phyloP scores from a whole-genome alignment of 495 filamentous ascomycete genomes.

The Tuber brumale region DNA sequence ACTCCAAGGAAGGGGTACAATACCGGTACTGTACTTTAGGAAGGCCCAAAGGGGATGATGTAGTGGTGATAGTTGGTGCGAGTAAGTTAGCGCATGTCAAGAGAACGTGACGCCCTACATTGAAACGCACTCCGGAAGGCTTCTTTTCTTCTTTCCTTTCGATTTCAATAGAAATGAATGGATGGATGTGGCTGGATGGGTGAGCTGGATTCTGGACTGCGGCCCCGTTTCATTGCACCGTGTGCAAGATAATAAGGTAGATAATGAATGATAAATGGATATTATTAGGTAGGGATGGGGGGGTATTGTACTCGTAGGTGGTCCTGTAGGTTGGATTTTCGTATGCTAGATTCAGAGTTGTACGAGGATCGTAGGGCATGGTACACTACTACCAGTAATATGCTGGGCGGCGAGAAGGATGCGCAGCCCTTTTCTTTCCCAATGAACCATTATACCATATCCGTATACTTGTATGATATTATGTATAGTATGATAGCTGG shows the following conservation, averaged over 20 bases:
- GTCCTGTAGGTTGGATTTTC: background rate
- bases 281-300: background rate
- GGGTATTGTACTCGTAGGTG: background rate
- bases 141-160: background rate
- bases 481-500: background rate
- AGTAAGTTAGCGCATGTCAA: background rate
- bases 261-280: background rate
- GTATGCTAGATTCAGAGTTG: background rate
- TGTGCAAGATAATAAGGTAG: background rate
- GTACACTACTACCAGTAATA: background rate
- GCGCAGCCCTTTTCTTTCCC: background rate
- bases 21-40: background rate
- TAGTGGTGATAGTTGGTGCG: background rate
- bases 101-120: background rate
- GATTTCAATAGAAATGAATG: background rate
- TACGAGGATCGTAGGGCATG: background rate
- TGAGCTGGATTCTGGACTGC: background rate
- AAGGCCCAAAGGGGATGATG: background rate
- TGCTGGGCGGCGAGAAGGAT: constrained; percentile 16
- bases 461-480: too few relatives aligned
- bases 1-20: background rate
- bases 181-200: background rate
- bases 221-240: background rate
- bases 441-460: constrained; percentile 2
- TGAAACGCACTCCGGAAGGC: background rate